phyloP scores from a whole-genome alignment of 176 grass and related monocot species.

The Dendrocalamus sinicus region DNA sequence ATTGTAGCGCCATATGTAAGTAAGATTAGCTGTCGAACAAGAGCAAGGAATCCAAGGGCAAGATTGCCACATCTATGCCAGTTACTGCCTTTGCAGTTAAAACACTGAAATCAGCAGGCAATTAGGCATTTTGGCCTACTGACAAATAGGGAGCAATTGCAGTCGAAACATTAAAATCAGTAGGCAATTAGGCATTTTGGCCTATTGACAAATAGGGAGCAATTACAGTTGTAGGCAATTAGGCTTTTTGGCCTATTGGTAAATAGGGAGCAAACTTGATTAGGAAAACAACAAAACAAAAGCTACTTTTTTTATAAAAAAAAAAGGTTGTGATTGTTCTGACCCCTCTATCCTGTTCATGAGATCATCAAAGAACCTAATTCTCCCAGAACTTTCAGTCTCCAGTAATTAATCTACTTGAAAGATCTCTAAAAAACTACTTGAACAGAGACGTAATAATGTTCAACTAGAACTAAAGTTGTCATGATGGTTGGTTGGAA shows the following conservation, averaged over 20 bases:
- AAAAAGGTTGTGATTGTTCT: constrained; percentile 6
- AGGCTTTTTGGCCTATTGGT: too few relatives aligned
- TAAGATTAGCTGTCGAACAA: background rate
- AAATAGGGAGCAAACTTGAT: background rate
- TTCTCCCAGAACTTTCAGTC: background rate
- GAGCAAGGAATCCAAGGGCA: background rate
- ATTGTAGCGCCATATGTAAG: background rate
- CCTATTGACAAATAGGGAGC: too few relatives aligned
- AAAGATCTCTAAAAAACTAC: background rate
- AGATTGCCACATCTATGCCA: background rate
- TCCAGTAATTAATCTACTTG: background rate
- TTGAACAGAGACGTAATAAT: background rate
- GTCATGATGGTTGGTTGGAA: constrained; percentile 14
- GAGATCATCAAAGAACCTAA: background rate
- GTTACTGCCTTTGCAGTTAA: background rate
- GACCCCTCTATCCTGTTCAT: constrained; percentile 4
- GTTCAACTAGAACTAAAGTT: background rate
- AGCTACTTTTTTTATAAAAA: background rate
- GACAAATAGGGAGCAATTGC: too few relatives aligned
- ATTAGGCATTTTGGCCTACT: too few relatives aligned
- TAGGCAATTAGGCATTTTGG: background rate
- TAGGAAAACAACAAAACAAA: background rate
- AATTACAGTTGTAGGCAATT: background rate
- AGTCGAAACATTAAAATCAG: background rate
- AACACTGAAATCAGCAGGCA: background rate